Base-by-base conservation (phyloP, 345 rosid genomes). In the Populus tremula region DNA sequence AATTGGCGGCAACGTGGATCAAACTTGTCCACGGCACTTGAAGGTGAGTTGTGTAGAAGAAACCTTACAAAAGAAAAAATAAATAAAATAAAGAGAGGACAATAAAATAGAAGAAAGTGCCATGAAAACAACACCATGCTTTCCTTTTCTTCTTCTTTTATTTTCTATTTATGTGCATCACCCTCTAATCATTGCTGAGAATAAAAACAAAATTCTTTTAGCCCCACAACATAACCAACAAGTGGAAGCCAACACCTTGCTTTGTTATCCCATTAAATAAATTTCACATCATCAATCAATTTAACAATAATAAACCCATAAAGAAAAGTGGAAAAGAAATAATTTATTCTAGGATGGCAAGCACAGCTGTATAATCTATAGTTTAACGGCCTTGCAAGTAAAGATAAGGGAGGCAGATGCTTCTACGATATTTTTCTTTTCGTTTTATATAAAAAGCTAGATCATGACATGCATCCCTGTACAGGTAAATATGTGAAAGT, bases 131-230 rank as follows among this genome's bases (percentile, higher is more conserved):
- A 63, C 77, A 78, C 69, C 82, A 77, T 83, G 81, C 63, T 17
- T 65, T 56, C 76, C 75, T 21, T 21, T 41, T 23, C 27, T 17
- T 33, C 64, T 23, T 39, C 31, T 25, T 4, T 18, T 10, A 43
- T 59, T 12, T 1, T 33, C 25, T 47, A 17, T 14, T 21, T 69
- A 4, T 59, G 29, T 38, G 70, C 79, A 63, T 69, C 83, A 73
- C 82, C 86, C 79, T 67, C 85, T 79, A 82, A 82, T 82, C 84
- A 84, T 85, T 84, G 78, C 73, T 76, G 5, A 66, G 38, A 81
- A 86, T 82, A 80, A 80, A 86, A 82, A 67, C 90, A 86, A 84
- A 82, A 73, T 73, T 74, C 80, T 12, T 41, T 69, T 47, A 6
- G 73, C 61, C 85, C 83, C 87, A 76, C 84, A 12, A 14, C 69